Base-by-base conservation (phyloP, 1,139 yeast species). In the Blastobotrys persicus region DNA sequence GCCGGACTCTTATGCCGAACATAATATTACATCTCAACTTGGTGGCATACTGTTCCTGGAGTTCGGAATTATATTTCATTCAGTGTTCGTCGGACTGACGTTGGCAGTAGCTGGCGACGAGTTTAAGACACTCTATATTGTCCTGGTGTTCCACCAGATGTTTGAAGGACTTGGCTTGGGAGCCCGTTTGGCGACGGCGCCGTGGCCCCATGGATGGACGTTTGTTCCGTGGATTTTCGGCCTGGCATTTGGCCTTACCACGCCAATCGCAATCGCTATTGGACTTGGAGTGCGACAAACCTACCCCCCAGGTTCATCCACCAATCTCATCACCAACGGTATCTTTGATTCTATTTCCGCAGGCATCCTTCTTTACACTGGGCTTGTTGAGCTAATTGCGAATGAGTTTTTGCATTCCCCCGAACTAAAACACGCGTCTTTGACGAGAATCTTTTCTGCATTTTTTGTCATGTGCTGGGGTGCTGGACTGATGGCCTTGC, bases 151-250 rank as follows among this genome's bases (percentile, higher is more conserved):
- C 78, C 97, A 89, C 70, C 97, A 89, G 70, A 77, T 85, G 72
- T 89, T 89, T 66, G 97, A 89, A 73, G 97, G 97, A 49, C 75
- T 89, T 49, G 97, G 96, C 59, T 75, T 89, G 60, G 97, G 97
- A 47, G 79, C 95, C 5, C 79, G 97, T 66, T 76, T 89, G 50
- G 88, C 96, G 1, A 76, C 79, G 19, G 80, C 87, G 3, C 72
- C 76, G 33, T 87, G 92, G 89, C 85, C 87, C 26, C 64, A 68
- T 23, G 54, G 66, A 42, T 75, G 74, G 61, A 53, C 59, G 38
- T 66, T 62, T 64, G 71, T 82, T 23, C 89, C 91, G 14, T 83
- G 84, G 80, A 44, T 76, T 1, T 69, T 83, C 56, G 82, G 81
- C 32, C 33, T 73, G 3, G 83, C 76, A 2, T 89, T 80, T 67